Evolutionary conservation across 768 basidiomycete genomes (phyloP).

Genomic region (Boletus vinaceobasis): DNA sequence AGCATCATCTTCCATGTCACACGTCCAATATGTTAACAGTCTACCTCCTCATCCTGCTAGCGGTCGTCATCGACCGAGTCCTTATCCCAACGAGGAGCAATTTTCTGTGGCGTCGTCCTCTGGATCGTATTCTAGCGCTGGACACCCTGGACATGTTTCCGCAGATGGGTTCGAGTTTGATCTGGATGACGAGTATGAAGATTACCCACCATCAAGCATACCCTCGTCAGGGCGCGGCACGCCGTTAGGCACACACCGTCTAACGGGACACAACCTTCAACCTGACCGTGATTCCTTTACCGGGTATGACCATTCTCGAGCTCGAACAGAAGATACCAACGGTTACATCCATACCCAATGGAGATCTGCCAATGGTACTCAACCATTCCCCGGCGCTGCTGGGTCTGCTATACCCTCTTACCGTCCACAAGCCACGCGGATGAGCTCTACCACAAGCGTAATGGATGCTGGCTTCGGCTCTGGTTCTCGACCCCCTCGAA

Average conservation of each 20-base stretch:
- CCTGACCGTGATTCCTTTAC: constrained; percentile 50
- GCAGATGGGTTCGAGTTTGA: constrained; percentile 73
- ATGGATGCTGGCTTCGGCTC: constrained; percentile 38
- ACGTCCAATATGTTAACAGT: constrained; percentile 29
- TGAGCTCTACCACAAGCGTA: constrained; percentile 43
- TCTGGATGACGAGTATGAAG: constrained; percentile 73
- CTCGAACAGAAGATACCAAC: constrained; percentile 65
- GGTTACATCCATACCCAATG: constrained; percentile 63
- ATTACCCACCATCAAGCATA: constrained; percentile 53
- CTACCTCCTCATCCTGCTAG: constrained; percentile 33
- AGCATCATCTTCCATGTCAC: constrained; percentile 34
- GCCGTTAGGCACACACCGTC: constrained; percentile 58
- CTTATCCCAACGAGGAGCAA: constrained; percentile 41
- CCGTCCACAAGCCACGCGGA: constrained; percentile 46
- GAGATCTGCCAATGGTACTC: constrained; percentile 49
- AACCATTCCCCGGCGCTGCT: constrained; percentile 31
- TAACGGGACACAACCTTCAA: constrained; percentile 56
- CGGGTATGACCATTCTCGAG: constrained; percentile 54
- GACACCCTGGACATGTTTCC: constrained; percentile 42
- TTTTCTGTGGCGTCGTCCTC: constrained; percentile 28
- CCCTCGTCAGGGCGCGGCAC: constrained; percentile 70
- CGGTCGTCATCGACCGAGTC: constrained; percentile 34
- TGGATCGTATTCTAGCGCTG: constrained; percentile 26
- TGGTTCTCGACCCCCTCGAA: constrained; percentile 40
- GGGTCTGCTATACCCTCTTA: constrained; percentile 22